A percentile compares a stretch with the other conserved stretches of the same genome.
Evolutionary conservation across 2,329 filamentous ascomycete species (phyloP).

Genomic region (Lasiodiplodia theobromae): DNA sequence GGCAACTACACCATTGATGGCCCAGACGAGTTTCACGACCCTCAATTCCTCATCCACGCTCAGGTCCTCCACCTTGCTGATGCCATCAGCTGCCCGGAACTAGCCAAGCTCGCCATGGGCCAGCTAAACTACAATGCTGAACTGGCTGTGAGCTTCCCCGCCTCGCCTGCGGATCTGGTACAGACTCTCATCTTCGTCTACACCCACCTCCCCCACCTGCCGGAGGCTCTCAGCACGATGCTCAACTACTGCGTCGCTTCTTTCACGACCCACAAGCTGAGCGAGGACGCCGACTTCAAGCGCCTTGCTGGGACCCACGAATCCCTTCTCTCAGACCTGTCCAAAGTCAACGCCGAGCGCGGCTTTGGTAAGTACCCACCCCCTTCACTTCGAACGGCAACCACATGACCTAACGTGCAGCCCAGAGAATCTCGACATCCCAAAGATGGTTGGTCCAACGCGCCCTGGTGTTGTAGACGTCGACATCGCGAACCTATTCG

Average conservation of each 20-base stretch:
- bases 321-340: conserved; percentile 51
- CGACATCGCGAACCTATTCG: background rate
- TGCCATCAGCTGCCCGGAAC: conserved; percentile 49
- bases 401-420: background rate
- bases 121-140: conserved; percentile 51
- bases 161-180: conserved; percentile 49
- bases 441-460: conserved; percentile 12
- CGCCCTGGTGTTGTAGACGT: background rate
- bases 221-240: conserved; percentile 47
- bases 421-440: conserved; percentile 13
- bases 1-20: conserved; percentile 41
- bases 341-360: conserved; percentile 46
- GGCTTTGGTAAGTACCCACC: conserved; percentile 46
- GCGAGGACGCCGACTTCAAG: conserved; percentile 45
- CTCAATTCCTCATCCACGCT: conserved; percentile 49
- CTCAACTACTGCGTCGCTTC: conserved; percentile 53
- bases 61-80: conserved; percentile 51
- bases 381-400: too few relatives aligned
- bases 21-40: conserved; percentile 31
- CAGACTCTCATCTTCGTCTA: conserved; percentile 49
- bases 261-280: conserved; percentile 49
- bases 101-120: conserved; percentile 48
- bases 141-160: conserved; percentile 46
- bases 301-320: conserved; percentile 45
- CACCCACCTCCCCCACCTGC: conserved; percentile 35